Evolutionary conservation across 2,329 filamentous ascomycete species (phyloP).

Genomic region (Colletotrichum acutatum): DNA sequence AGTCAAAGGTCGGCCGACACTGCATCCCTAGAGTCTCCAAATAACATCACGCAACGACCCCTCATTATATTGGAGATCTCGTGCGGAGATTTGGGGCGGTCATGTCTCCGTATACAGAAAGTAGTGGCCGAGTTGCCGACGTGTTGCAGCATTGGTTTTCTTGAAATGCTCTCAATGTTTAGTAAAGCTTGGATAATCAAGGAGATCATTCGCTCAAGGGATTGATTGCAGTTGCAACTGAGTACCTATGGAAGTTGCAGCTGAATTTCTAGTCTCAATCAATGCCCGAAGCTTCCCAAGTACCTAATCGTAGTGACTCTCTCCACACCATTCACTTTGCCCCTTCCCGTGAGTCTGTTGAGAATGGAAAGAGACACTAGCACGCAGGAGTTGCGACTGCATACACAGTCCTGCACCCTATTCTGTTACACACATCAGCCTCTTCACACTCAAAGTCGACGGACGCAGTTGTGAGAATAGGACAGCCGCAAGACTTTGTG

Average conservation of each 20-base stretch:
- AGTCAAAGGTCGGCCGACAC: not conserved
- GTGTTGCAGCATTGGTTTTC: not conserved
- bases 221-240: not conserved
- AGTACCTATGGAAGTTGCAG: not conserved
- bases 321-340: not conserved
- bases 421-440: constrained; percentile 27
- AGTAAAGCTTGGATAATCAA: no score
- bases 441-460: constrained; percentile 42
- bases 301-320: not conserved
- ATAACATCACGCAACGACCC: not conserved
- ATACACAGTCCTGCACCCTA: constrained; percentile 30
- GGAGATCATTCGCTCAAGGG: not conserved
- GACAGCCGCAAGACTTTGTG: constrained; percentile 46
- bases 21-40: not conserved
- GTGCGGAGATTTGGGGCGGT: not conserved
- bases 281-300: not conserved
- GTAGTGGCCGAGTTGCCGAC: not conserved
- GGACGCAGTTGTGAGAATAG: constrained; percentile 43
- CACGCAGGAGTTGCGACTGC: constrained; percentile 20
- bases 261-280: not conserved
- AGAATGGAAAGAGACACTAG: not conserved
- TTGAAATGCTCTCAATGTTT: not conserved
- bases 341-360: not conserved
- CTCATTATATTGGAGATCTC: not conserved
- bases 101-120: not conserved